Conservation (phyloP, 2,329 filamentous ascomycete genomes). For the Achaetomium macrosporum region DNA sequence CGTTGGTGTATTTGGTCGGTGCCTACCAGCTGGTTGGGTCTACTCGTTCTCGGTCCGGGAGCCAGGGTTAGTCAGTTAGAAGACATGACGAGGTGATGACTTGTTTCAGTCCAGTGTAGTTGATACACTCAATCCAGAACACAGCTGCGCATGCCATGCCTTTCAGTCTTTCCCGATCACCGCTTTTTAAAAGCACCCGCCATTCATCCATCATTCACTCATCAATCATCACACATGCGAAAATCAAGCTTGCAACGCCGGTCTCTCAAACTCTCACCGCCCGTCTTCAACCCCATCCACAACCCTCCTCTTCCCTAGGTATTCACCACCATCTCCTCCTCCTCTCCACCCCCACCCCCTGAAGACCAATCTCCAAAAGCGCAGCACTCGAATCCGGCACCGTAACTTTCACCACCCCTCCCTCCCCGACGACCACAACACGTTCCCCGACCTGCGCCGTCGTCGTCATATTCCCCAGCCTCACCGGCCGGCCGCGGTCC, state of each 20-base stretch:
- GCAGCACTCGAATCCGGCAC: constrained; percentile 40
- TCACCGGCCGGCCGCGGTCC: constrained; percentile 46
- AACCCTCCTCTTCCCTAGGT: not conserved
- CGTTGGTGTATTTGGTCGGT: not conserved
- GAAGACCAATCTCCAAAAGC: constrained; percentile 11
- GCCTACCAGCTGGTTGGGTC: not conserved
- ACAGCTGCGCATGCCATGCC: not conserved
- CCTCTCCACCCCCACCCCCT: too few relatives aligned
- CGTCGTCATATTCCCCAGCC: constrained; percentile 51
- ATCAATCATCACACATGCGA: not conserved
- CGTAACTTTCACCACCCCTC: constrained; percentile 22
- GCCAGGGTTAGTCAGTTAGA: not conserved
- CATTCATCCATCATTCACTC: not conserved
- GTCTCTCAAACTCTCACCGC: not conserved
- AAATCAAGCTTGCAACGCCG: not conserved
- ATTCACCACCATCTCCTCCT: not conserved
- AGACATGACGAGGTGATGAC: not conserved
- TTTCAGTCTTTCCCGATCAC: not conserved
- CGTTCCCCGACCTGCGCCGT: constrained; percentile 37
- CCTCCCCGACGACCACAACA: constrained; percentile 23
- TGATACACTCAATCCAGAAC: constrained; percentile 1
- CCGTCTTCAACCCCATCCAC: not conserved
- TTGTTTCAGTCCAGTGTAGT: constrained; percentile 1
- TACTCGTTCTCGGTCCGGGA: not conserved
- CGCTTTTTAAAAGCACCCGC: not conserved